Conservation (phyloP, 352 stramenopile species). For the Globisporangium splendens region DNA sequence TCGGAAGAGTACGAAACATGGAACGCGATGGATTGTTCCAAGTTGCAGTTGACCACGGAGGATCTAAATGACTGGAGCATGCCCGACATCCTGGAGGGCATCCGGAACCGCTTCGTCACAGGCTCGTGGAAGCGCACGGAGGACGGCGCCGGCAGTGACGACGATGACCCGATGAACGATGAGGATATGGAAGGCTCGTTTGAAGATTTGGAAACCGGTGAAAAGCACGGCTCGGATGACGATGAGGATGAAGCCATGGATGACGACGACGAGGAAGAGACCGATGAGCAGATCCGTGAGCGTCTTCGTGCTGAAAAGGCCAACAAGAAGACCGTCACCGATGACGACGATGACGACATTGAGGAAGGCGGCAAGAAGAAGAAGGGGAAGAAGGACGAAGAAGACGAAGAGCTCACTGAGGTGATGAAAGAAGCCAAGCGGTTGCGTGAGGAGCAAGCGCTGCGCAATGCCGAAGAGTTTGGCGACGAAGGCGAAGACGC, state of each 20-base stretch:
- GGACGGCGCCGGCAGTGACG: constrained; percentile 35
- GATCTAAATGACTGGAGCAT: constrained; percentile 79
- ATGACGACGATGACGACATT: constrained; percentile 36
- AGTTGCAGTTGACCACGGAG: constrained; percentile 64
- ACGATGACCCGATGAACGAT: constrained; percentile 69
- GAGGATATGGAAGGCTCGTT: constrained; percentile 95
- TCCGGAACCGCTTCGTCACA: constrained; percentile 95
- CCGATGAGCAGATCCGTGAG: constrained; percentile 77
- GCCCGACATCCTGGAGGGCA: constrained; percentile 67
- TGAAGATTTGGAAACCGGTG: constrained; percentile 96
- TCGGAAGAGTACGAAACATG: constrained; percentile 57
- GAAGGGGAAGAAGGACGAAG: constrained; percentile 46
- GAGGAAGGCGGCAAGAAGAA: constrained; percentile 29
- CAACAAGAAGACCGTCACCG: constrained; percentile 82
- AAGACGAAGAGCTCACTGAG: constrained; percentile 86
- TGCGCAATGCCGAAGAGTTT: constrained; percentile 94
- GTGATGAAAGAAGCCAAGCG: constrained; percentile 83
- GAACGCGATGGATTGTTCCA: constrained; percentile 77
- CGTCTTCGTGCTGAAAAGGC: constrained; percentile 89
- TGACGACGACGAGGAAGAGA: constrained; percentile 47
- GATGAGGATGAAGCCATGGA: constrained; percentile 29
- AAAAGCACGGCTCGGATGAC: constrained; percentile 46
- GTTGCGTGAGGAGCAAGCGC: constrained; percentile 74
- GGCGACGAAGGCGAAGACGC: constrained; percentile 92
- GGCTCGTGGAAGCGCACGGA: constrained; percentile 90